Evolutionary conservation across 257 asterid genomes (phyloP).

Genomic region (Solanum pinnatisectum): DNA sequence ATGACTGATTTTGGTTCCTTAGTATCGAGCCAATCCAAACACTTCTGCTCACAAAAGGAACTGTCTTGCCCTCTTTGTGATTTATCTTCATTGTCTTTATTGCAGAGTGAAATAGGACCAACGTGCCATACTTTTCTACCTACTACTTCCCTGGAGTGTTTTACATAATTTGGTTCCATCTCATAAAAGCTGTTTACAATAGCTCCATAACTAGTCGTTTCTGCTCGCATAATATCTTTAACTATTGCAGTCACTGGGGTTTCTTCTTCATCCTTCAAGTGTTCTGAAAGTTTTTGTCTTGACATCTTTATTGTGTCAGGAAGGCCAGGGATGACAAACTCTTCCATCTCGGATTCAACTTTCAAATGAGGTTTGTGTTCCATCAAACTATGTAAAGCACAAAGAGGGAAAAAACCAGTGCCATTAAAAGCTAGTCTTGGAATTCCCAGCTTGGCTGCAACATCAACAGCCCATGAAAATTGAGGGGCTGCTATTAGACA

Average conservation of each 20-base stretch:
- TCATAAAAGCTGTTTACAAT: conserved; percentile 42
- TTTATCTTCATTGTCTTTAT: conserved; percentile 5
- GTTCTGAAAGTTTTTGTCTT: conserved; percentile 9
- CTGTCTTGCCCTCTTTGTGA: background rate
- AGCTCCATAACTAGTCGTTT: conserved; percentile 23
- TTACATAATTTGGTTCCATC: conserved; percentile 23
- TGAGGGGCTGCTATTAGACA: conserved; percentile 11
- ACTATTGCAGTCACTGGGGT: background rate
- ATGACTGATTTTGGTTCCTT: conserved; percentile 23
- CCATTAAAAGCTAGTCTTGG: conserved; percentile 20
- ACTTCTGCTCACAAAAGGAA: background rate
- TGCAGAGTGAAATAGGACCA: conserved; percentile 26
- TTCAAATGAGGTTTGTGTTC: conserved; percentile 9
- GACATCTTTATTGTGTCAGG: conserved; percentile 15
- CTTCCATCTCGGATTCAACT: conserved; percentile 16
- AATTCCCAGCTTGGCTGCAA: conserved; percentile 9
- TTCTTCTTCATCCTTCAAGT: background rate
- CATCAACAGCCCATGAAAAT: conserved; percentile 22
- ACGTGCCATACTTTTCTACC: conserved; percentile 13
- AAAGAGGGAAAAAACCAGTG: conserved; percentile 16
- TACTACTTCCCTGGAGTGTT: conserved; percentile 12
- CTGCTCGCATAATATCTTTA: conserved; percentile 11
- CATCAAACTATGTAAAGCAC: background rate
- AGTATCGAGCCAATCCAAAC: conserved; percentile 34
- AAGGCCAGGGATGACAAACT: conserved; percentile 18